These are phyloP conservation scores for Yarrowia bubula DNA, from an alignment of 805 yeast species.

Conservation along the genomic window DNA sequence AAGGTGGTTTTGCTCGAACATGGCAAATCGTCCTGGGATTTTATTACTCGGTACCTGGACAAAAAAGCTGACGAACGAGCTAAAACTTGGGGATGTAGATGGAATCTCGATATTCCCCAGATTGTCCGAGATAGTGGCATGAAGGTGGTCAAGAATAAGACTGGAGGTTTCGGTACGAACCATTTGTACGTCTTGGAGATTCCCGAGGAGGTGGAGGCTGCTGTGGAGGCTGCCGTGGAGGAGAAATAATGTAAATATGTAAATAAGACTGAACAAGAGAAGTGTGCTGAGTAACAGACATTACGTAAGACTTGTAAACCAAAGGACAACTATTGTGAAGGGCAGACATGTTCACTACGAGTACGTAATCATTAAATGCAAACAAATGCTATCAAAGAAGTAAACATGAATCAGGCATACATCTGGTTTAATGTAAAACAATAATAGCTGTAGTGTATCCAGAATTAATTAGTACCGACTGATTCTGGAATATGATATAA, in stretches of 20 bases:
- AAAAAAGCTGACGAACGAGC: conserved; percentile 78
- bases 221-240: background rate
- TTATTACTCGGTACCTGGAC: conserved; percentile 77
- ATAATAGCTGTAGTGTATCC: too few species aligned
- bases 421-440: too few species aligned
- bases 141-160: conserved; percentile 72
- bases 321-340: too few species aligned
- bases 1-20: conserved; percentile 85
- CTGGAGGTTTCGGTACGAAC: conserved; percentile 89
- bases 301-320: too few species aligned
- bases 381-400: too few species aligned
- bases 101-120: conserved; percentile 93
- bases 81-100: conserved; percentile 93
- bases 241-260: conserved; percentile 18
- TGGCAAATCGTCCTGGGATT: conserved; percentile 79
- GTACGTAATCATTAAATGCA: too few species aligned
- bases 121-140: conserved; percentile 79
- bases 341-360: too few species aligned
- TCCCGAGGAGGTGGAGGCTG: background rate
- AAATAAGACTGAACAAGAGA: background rate
- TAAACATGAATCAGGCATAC: too few species aligned
- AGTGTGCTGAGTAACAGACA: too few species aligned
- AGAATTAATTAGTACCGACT: too few species aligned
- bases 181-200: conserved; percentile 42
- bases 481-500: too few species aligned